A percentile compares a stretch with the other conserved stretches of the same genome.
Conservation (phyloP, 1,139 yeast genomes). For the Protomyces inundatus region DNA sequence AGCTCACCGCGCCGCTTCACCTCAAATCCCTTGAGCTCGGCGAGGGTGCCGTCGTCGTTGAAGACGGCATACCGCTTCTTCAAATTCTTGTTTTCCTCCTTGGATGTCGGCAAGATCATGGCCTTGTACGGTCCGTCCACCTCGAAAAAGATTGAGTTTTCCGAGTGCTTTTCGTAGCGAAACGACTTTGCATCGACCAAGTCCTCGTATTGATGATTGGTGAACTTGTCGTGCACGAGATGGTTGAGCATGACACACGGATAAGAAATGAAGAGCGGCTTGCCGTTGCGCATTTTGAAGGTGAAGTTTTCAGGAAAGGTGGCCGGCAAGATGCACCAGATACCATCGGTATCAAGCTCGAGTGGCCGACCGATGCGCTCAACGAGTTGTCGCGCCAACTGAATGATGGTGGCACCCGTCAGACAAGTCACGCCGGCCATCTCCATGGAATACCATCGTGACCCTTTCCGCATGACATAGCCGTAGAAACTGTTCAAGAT, state of each 20-base stretch:
- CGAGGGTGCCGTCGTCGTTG: constrained; percentile 86
- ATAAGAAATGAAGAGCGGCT: constrained; percentile 70
- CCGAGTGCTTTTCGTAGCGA: constrained; percentile 72
- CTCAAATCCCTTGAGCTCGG: constrained; percentile 95
- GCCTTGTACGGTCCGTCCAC: constrained; percentile 99
- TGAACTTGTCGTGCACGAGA: constrained; percentile 81
- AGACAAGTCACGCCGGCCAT: constrained; percentile 99
- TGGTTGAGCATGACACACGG: constrained; percentile 97
- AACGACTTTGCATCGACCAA: constrained; percentile 62
- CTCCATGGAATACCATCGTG: constrained; percentile 99
- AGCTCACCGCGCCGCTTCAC: constrained; percentile 94
- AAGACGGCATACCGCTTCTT: constrained; percentile 97
- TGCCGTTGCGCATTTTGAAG: constrained; percentile 70
- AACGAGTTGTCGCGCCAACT: constrained; percentile 90
- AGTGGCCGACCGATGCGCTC: constrained; percentile 92
- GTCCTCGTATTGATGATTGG: constrained; percentile 92
- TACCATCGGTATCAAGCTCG: constrained; percentile 97
- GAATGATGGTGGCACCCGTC: constrained; percentile 96
- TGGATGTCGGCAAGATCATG: constrained; percentile 94
- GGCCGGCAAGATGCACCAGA: constrained; percentile 95
- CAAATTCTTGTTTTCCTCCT: constrained; percentile 94
- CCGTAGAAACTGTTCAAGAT: constrained; percentile 96
- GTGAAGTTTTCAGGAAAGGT: constrained; percentile 87
- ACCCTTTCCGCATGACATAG: constrained; percentile 97
- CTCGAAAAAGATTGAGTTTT: constrained; percentile 93